Percentiles rank a stretch among this genome's conserved stretches.
Evolutionary conservation across 257 asterid genomes (phyloP).

Genomic region (Buddleja alternifolia): DNA sequence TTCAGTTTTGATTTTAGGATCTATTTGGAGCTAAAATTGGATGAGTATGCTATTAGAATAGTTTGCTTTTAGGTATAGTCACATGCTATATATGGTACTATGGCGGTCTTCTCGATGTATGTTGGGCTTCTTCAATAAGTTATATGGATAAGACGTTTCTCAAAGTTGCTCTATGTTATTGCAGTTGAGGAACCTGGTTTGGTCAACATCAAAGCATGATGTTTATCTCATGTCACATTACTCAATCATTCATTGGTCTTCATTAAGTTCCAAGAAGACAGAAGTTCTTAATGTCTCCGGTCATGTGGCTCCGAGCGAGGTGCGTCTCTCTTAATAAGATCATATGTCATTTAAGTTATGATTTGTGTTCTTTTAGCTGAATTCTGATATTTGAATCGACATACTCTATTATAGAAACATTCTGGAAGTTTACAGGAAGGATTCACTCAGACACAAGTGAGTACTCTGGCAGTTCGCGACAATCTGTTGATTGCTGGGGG

Average conservation of each 20-base stretch:
- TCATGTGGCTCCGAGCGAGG: slow-evolving; percentile 65
- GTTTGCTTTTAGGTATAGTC: background rate
- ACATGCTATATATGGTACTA: background rate
- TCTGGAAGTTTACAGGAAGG: slow-evolving; percentile 65
- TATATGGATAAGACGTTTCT: background rate
- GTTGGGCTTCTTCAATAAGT: slow-evolving; percentile 1
- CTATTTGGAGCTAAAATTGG: slow-evolving; percentile 2
- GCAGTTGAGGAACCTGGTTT: slow-evolving; percentile 70
- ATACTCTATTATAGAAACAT: slow-evolving; percentile 42
- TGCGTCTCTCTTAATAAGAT: slow-evolving; percentile 26
- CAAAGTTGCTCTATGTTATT: slow-evolving; percentile 7
- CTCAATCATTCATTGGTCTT: slow-evolving; percentile 64
- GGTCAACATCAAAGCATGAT: slow-evolving; percentile 73
- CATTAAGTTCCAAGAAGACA: slow-evolving; percentile 53
- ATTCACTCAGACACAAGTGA: slow-evolving; percentile 61
- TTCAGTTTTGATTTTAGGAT: too few relatives aligned
- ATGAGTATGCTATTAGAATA: background rate
- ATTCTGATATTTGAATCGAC: background rate
- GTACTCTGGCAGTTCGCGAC: slow-evolving; percentile 60
- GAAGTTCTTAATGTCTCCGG: slow-evolving; percentile 70
- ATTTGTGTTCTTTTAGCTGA: slow-evolving; percentile 6
- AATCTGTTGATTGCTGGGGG: slow-evolving; percentile 61
- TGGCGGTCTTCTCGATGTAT: slow-evolving; percentile 7
- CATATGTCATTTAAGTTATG: slow-evolving; percentile 2
- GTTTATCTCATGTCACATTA: slow-evolving; percentile 69